These are phyloP conservation scores for Colletotrichum liaoningense DNA, from an alignment of 2,329 filamentous ascomycete species.

Conservation along the genomic window DNA sequence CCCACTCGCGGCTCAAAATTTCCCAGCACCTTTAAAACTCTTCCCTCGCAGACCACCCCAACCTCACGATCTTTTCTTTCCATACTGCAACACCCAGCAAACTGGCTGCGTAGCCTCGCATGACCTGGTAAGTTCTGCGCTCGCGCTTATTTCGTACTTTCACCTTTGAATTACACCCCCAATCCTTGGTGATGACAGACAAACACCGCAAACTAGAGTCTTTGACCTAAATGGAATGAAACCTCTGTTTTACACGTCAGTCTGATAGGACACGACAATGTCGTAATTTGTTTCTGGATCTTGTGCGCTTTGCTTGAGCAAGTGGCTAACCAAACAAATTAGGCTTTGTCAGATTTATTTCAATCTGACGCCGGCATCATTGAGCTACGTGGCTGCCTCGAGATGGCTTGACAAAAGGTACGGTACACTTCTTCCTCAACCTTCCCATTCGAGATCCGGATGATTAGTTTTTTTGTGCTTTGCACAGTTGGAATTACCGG, in stretches of 20 bases:
- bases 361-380: constrained; percentile 9
- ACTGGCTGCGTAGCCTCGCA: constrained; percentile 21
- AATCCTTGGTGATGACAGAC: constrained; percentile 79
- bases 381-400: neutral
- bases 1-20: constrained; percentile 33
- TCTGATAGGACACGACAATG: constrained; percentile 70
- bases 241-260: constrained; percentile 90
- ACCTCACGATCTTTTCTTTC: constrained; percentile 22
- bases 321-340: constrained; percentile 12
- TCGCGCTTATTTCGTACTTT: constrained; percentile 26
- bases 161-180: neutral
- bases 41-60: constrained; percentile 28
- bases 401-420: constrained; percentile 25
- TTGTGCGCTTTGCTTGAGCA: neutral
- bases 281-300: constrained; percentile 10
- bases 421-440: neutral
- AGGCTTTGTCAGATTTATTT: constrained; percentile 19
- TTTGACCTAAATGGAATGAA: constrained; percentile 90
- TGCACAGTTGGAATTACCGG: constrained; percentile 96
- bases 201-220: constrained; percentile 96
- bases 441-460: constrained; percentile 42
- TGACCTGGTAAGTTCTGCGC: constrained; percentile 40
- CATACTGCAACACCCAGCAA: constrained; percentile 19
- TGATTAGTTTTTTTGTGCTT: constrained; percentile 77
- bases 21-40: constrained; percentile 39